Evolutionary conservation across 192 early-diverging fungal species (phyloP).

Genomic region (Entomortierella lignicola): DNA sequence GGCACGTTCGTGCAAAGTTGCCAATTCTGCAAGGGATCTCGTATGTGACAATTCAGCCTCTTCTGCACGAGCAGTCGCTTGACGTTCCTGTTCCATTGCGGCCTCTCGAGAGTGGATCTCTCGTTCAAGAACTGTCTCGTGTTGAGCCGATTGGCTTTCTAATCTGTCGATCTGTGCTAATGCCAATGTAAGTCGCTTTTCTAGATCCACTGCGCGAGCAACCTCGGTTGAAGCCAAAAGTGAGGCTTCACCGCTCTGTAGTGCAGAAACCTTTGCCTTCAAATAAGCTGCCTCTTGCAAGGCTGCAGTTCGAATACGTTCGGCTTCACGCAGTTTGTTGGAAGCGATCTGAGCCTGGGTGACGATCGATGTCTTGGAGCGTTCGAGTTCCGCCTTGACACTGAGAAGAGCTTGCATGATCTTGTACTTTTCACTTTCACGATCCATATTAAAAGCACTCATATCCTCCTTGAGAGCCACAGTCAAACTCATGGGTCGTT

Average conservation of each 20-base stretch:
- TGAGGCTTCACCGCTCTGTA: slow-evolving; percentile 54
- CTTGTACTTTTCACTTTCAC: slow-evolving; percentile 53
- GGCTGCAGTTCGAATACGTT: slow-evolving; percentile 63
- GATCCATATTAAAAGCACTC: slow-evolving; percentile 56
- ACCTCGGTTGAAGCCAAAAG: slow-evolving; percentile 55
- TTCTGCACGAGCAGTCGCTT: slow-evolving; percentile 55
- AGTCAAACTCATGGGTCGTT: slow-evolving; percentile 14
- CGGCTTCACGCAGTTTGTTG: slow-evolving; percentile 60
- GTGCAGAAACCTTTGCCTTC: slow-evolving; percentile 63
- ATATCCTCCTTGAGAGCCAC: slow-evolving; percentile 39
- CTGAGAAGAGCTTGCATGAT: slow-evolving; percentile 59
- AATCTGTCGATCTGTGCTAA: slow-evolving; percentile 53
- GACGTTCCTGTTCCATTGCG: slow-evolving; percentile 56
- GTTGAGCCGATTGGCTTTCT: slow-evolving; percentile 49
- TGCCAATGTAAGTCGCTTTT: slow-evolving; percentile 58
- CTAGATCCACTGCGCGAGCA: slow-evolving; percentile 58
- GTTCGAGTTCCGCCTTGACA: slow-evolving; percentile 58
- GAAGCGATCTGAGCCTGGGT: slow-evolving; percentile 60
- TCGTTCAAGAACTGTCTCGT: slow-evolving; percentile 50
- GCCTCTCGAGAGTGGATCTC: slow-evolving; percentile 57
- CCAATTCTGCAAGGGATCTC: slow-evolving; percentile 56
- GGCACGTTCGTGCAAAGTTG: slow-evolving; percentile 57
- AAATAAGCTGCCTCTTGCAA: slow-evolving; percentile 67
- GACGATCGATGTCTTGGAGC: slow-evolving; percentile 55
- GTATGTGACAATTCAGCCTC: slow-evolving; percentile 61